Evolutionary conservation across 2,329 filamentous ascomycete species (phyloP), one percentile per base, ranked within the genome.

Genomic region (Aspergillus ruber): DNA sequence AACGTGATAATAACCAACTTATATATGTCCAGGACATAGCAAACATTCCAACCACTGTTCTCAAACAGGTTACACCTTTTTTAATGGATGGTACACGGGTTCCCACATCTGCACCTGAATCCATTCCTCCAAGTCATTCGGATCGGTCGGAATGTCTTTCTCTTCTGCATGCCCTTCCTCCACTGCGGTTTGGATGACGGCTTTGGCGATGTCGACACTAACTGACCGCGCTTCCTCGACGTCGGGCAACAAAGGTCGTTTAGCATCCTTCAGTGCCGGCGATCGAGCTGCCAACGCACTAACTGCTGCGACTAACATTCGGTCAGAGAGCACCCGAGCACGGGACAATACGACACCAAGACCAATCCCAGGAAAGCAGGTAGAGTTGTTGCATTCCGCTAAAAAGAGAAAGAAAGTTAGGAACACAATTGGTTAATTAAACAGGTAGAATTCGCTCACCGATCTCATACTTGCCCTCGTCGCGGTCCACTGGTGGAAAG

Each of bases 381-480:
- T 86, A 1, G 83, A 86, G 69, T 95, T 95, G 71, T 95, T 95
- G 71, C 90, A 95, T 67, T 95, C 89, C 20, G 88, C 88, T 60
- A 78, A 62, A 23, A 40, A 57, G 4, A 18, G 2, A 1, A 18
- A 13, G 8, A n/a, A 13, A 25, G 21, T 25, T n/a, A 27, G 21
- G 12, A 23, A 42, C 13, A 7, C 12, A 15, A 29, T 5, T 9
- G 25, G 18, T 8, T 5, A 29, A 29, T 6, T 21, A 41, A 41
- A 9, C 4, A 20, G 20, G 3, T 21, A 13, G 36, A 13, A 8
- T 3, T 8, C 8, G 61, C 69, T 59, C 60, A 77, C 75, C 73
- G 15, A 83, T 75, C 38, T 81, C 77, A 46, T 77, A 76, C 56
- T 74, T 71, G 38, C 69, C 71, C 0, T 78, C 78, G 13, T 76